Evolutionary conservation across 371 early-diverging fungal species (phyloP), one percentile per base, ranked within the genome.

Genomic region (Conidiobolus coronatus): DNA sequence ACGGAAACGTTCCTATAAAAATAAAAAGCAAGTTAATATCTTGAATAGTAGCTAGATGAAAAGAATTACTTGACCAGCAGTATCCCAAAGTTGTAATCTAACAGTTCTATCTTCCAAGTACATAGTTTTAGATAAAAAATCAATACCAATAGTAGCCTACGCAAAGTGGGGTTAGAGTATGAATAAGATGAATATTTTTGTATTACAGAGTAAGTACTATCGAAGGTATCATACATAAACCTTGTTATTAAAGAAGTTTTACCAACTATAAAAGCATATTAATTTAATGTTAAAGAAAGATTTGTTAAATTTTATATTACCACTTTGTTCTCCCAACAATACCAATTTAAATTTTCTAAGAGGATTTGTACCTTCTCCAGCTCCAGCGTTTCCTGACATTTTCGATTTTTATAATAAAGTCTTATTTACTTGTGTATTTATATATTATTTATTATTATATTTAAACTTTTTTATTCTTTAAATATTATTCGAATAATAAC

Each of bases 61-160:
- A 2, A 13, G 2, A 47, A 14, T 53, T 71, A 90, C 91, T 73
- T 98, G 98, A 19, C 99, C 99, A 36, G 99, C 99, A 9, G 99
- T 99, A 63, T 99, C 99, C 99, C 99, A 99, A 49, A 99, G 75
- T 68, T 99, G 99, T 44, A 99, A 71, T 42, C 98, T 79, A 17
- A 96, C 85, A 14, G 90, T 92, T 43, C 87, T 79, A 61, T 91
- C 93, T 53, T 93, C 94, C 43, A 98, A 64, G 58, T 88, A 85
- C 81, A 99, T 87, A 15, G 98, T 99, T 68, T 99, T 99, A 36
- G 88, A 89, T 53, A 98, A 61, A 63, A 98, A 98, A 65, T 99
- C 99, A 51, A 99, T 95, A 51, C 99, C 99, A 52, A 99, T 99
- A 11, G 99, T 99, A 5, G 99, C 98, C 79, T 94, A 56, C 21